Evolutionary conservation across 306 rosid species (phyloP).

Genomic region (Albizia julibrissin): DNA sequence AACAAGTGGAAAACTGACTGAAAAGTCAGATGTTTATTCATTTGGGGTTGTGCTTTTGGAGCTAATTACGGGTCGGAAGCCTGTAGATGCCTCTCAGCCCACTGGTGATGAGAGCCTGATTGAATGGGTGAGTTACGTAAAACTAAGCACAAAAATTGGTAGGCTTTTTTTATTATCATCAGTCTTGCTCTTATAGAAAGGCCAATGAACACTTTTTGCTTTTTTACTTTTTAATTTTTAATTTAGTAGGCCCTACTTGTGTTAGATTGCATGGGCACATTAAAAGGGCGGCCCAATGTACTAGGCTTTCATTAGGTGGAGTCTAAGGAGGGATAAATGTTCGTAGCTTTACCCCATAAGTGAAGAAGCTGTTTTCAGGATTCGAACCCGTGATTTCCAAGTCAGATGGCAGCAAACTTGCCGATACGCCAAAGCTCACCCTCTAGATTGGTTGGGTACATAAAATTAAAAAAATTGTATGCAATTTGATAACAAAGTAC

Average conservation of each 20-base stretch:
- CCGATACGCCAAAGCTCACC: too few relatives aligned
- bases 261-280: neutral
- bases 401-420: too few relatives aligned
- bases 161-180: neutral
- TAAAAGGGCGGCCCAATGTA: too few relatives aligned
- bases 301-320: too few relatives aligned
- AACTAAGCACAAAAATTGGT: neutral
- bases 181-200: neutral
- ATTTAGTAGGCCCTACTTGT: neutral
- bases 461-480: too few relatives aligned
- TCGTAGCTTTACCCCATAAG: too few relatives aligned
- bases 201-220: neutral
- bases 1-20: constrained; percentile 96
- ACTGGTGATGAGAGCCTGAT: constrained; percentile 93
- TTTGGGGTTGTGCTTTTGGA: constrained; percentile 94
- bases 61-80: constrained; percentile 91
- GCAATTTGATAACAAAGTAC: neutral
- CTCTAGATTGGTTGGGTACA: neutral
- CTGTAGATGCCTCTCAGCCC: constrained; percentile 96
- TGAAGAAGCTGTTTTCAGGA: too few relatives aligned
- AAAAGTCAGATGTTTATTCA: constrained; percentile 95
- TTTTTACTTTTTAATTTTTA: neutral
- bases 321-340: too few relatives aligned
- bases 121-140: constrained; percentile 78
- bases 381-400: too few relatives aligned